These are phyloP conservation scores for Dictyostelium brefeldianum DNA, from an alignment of 78 protist genomes.

Conservation along the genomic window DNA sequence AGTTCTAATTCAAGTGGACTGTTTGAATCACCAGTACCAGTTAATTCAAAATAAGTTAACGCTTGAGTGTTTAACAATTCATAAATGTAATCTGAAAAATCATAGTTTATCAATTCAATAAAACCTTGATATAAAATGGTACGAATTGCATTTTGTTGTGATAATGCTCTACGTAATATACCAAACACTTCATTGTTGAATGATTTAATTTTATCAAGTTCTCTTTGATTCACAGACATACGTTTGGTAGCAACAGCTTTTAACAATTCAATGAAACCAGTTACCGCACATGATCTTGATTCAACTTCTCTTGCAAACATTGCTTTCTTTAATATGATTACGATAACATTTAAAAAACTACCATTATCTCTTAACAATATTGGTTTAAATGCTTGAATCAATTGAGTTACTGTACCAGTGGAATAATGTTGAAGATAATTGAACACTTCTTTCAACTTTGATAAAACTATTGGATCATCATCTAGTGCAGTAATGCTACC, in stretches of 20 bases:
- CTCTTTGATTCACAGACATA: background rate
- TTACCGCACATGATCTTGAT: conserved; percentile 29
- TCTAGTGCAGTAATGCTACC: background rate
- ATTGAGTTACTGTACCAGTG: conserved; percentile 34
- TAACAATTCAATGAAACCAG: conserved; percentile 51
- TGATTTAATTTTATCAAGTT: background rate
- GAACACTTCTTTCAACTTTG: conserved; percentile 53
- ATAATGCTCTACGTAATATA: conserved; percentile 33
- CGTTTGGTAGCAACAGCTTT: background rate
- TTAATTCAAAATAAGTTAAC: background rate
- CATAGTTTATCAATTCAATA: conserved; percentile 13
- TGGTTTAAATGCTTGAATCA: conserved; percentile 19
- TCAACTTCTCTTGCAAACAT: conserved; percentile 62
- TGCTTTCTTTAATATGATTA: conserved; percentile 51
- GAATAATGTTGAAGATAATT: conserved; percentile 45
- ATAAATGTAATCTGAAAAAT: background rate
- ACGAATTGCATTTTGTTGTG: conserved; percentile 47
- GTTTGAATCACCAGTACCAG: background rate
- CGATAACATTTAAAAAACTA: conserved; percentile 16
- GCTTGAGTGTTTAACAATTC: conserved; percentile 22
- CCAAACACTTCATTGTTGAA: conserved; percentile 36
- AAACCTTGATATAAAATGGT: conserved; percentile 35
- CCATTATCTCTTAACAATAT: background rate
- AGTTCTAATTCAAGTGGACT: background rate
- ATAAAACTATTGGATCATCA: background rate